Conservation (phyloP, 2,329 filamentous ascomycete genomes). For the Neurospora sp. region DNA sequence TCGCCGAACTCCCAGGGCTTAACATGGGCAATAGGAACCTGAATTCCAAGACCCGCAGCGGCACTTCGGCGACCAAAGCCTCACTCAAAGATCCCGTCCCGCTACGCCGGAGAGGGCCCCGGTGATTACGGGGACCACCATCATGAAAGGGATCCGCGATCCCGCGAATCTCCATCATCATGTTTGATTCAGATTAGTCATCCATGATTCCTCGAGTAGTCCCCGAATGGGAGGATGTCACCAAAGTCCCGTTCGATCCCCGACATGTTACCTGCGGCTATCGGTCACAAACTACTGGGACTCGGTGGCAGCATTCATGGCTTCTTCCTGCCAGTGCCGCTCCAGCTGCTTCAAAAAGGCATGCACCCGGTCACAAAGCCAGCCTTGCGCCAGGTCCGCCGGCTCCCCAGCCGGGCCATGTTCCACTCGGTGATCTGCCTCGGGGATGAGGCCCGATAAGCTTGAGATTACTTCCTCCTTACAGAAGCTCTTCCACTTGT, state of each 20-base stretch:
- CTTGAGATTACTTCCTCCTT: slow-evolving; percentile 34
- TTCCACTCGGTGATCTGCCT: slow-evolving; percentile 41
- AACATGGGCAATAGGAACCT: not conserved
- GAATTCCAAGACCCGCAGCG: not conserved
- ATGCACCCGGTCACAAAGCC: slow-evolving; percentile 38
- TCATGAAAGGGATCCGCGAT: not conserved
- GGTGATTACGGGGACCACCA: not conserved
- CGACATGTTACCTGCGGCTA: not conserved
- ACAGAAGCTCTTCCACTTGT: slow-evolving; percentile 43
- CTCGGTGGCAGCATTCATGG: not conserved
- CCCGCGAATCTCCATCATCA: not conserved
- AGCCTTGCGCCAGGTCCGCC: slow-evolving; percentile 30
- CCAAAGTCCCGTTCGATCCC: not conserved
- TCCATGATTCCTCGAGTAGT: not conserved
- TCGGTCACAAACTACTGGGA: not conserved
- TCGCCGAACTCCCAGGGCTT: slow-evolving; percentile 5
- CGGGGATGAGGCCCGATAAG: slow-evolving; percentile 43
- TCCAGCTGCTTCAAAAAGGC: slow-evolving; percentile 32
- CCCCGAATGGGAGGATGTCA: not conserved
- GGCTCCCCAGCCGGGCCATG: slow-evolving; percentile 17
- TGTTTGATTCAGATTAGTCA: not conserved
- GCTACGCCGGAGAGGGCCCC: not conserved
- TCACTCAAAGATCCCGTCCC: not conserved
- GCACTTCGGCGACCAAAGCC: not conserved
- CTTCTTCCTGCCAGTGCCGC: not conserved